phyloP scores from a whole-genome alignment of 371 early-diverging fungal species.

The Mucor indicus region DNA sequence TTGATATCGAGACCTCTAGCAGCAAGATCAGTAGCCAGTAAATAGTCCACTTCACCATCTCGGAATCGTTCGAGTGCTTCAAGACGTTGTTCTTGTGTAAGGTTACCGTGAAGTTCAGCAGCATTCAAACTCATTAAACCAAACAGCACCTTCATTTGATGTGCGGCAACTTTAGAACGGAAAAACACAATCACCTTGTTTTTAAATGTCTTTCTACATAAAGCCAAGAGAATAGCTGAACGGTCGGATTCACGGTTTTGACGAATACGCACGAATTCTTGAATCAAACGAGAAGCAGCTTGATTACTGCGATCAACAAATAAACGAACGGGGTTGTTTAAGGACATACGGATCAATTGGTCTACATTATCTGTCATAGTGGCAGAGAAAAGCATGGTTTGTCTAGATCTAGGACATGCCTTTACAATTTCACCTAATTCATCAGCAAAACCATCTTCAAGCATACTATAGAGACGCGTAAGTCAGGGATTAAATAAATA shows the following conservation, averaged over 20 bases:
- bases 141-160: slow-evolving; percentile 96
- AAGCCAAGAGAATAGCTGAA: slow-evolving; percentile 79
- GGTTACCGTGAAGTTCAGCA: slow-evolving; percentile 97
- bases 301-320: slow-evolving; percentile 82
- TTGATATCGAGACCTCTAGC: slow-evolving; percentile 99
- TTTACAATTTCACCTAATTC: slow-evolving; percentile 96
- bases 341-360: slow-evolving; percentile 89
- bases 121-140: slow-evolving; percentile 89
- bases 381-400: slow-evolving; percentile 99
- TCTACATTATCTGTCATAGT: slow-evolving; percentile 99
- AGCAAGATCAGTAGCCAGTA: slow-evolving; percentile 99
- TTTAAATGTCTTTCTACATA: slow-evolving; percentile 84
- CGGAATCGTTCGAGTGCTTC: slow-evolving; percentile 93
- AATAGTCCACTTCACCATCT: slow-evolving; percentile 79
- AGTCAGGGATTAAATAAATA: not conserved
- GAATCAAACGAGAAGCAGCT: slow-evolving; percentile 76
- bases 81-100: slow-evolving; percentile 93
- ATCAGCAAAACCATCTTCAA: slow-evolving; percentile 98
- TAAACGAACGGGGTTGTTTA: slow-evolving; percentile 87
- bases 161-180: slow-evolving; percentile 88
- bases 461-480: slow-evolving; percentile 66
- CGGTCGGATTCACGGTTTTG: slow-evolving; percentile 80
- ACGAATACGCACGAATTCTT: slow-evolving; percentile 97
- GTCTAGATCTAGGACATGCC: slow-evolving; percentile 85
- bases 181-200: slow-evolving; percentile 88